These are phyloP conservation scores for Tinospora cordifolia DNA, from an alignment of 164 flowering plant genomes.

Conservation along the genomic window DNA sequence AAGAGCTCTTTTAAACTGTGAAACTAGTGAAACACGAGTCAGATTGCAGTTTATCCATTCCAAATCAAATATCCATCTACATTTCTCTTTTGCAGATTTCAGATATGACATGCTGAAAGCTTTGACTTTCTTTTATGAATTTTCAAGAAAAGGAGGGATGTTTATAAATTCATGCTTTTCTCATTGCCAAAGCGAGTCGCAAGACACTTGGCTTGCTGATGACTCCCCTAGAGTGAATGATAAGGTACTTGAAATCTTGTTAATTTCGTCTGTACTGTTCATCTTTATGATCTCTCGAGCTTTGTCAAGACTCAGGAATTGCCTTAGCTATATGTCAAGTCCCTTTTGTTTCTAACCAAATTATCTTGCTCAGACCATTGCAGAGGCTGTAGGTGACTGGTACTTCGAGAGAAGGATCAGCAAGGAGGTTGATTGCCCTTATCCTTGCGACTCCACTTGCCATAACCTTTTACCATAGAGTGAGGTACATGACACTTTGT, in stretches of 20 bases:
- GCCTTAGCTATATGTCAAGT: no score
- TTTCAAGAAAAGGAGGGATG: constrained; percentile 55
- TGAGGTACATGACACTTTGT: constrained; percentile 2
- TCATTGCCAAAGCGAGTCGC: constrained; percentile 89
- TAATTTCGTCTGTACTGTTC: neutral
- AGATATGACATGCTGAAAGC: constrained; percentile 64
- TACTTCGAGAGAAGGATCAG: constrained; percentile 48
- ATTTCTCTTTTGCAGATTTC: constrained; percentile 37
- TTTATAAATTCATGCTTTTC: constrained; percentile 88
- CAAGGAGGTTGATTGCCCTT: constrained; percentile 63
- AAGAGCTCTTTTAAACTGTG: neutral
- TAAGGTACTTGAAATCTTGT: constrained; percentile 41
- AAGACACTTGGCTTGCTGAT: constrained; percentile 75
- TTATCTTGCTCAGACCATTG: constrained; percentile 53
- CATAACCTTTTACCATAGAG: constrained; percentile 38
- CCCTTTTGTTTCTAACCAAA: neutral
- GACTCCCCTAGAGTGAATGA: constrained; percentile 72
- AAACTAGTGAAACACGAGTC: neutral
- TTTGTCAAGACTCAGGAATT: no score
- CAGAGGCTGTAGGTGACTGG: constrained; percentile 89
- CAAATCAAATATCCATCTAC: neutral
- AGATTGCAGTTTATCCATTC: neutral
- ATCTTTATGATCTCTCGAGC: neutral
- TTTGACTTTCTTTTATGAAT: constrained; percentile 26
- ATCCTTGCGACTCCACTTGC: constrained; percentile 74